Conservation (phyloP, 768 basidiomycete genomes). For the Porpolomopsis calyptriformis region DNA sequence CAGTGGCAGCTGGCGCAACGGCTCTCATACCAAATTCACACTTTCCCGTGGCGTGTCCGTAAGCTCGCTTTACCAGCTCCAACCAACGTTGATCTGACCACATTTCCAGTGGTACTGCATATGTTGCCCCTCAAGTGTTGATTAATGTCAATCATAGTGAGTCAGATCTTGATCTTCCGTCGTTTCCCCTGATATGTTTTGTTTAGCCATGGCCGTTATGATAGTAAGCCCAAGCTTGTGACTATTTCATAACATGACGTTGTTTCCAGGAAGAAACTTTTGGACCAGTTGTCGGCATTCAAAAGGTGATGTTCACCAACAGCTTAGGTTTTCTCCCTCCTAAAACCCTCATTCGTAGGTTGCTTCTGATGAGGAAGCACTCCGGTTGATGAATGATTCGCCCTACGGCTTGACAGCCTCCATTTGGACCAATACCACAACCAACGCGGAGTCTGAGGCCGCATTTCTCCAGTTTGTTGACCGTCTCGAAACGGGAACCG, state of each 20-base stretch:
- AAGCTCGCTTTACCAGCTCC: conserved; percentile 15
- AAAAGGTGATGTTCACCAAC: conserved; percentile 49
- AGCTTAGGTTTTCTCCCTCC: background rate
- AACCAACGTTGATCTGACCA: background rate
- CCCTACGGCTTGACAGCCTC: conserved; percentile 91
- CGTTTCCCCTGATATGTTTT: background rate
- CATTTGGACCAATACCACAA: conserved; percentile 75
- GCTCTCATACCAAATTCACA: conserved; percentile 56
- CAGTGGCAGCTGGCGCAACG: conserved; percentile 72
- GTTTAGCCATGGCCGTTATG: conserved; percentile 85
- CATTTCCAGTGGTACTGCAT: conserved; percentile 57
- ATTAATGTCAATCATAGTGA: conserved; percentile 80
- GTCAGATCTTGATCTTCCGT: conserved; percentile 21
- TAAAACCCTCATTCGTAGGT: conserved; percentile 34
- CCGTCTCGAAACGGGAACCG: conserved; percentile 79
- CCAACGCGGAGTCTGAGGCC: conserved; percentile 47
- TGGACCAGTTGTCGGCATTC: conserved; percentile 88
- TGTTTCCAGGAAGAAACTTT: conserved; percentile 85
- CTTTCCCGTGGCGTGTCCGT: conserved; percentile 63
- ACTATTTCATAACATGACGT: conserved; percentile 1
- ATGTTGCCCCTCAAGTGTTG: conserved; percentile 85
- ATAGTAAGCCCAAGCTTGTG: conserved; percentile 34
- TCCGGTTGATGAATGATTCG: conserved; percentile 92
- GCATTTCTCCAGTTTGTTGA: conserved; percentile 63
- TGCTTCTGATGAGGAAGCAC: conserved; percentile 75